Conservation (phyloP, 805 yeast genomes). For the Wickerhamomyces chaumierensis region DNA sequence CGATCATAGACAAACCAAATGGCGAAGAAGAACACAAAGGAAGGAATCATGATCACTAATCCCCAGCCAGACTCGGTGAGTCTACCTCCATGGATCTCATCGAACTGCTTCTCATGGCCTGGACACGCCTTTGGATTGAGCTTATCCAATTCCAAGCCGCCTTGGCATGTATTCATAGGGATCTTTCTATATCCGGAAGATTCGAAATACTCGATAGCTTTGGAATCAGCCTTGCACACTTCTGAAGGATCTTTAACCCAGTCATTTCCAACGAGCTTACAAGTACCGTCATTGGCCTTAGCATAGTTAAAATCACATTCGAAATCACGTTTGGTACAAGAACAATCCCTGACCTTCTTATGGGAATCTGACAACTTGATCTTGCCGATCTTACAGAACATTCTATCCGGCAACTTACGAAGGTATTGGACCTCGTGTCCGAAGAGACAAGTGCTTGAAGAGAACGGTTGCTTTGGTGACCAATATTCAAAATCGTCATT, state of each 20-base stretch:
- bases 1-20: slow-evolving; percentile 55
- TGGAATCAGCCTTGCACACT: slow-evolving; percentile 42
- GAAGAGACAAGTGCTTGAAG: slow-evolving; percentile 44
- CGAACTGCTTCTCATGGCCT: slow-evolving; percentile 62
- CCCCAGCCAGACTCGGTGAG: slow-evolving; percentile 39
- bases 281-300: slow-evolving; percentile 67
- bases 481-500: slow-evolving; percentile 53
- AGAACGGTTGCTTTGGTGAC: slow-evolving; percentile 45
- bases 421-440: slow-evolving; percentile 61
- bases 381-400: slow-evolving; percentile 50
- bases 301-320: slow-evolving; percentile 90
- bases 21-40: slow-evolving; percentile 26
- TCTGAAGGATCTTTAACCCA: slow-evolving; percentile 53
- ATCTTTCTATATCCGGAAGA: slow-evolving; percentile 90
- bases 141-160: slow-evolving; percentile 64
- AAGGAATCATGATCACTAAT: slow-evolving; percentile 45
- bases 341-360: slow-evolving; percentile 52
- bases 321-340: slow-evolving; percentile 77
- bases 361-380: slow-evolving; percentile 48
- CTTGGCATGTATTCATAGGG: slow-evolving; percentile 77
- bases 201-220: slow-evolving; percentile 59
- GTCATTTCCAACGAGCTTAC: slow-evolving; percentile 66
- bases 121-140: slow-evolving; percentile 73
- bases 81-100: slow-evolving; percentile 38
- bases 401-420: slow-evolving; percentile 41